These are phyloP conservation scores for Delitschia confertaspora DNA, from an alignment of 495 filamentous ascomycete genomes.

Conservation along the genomic window DNA sequence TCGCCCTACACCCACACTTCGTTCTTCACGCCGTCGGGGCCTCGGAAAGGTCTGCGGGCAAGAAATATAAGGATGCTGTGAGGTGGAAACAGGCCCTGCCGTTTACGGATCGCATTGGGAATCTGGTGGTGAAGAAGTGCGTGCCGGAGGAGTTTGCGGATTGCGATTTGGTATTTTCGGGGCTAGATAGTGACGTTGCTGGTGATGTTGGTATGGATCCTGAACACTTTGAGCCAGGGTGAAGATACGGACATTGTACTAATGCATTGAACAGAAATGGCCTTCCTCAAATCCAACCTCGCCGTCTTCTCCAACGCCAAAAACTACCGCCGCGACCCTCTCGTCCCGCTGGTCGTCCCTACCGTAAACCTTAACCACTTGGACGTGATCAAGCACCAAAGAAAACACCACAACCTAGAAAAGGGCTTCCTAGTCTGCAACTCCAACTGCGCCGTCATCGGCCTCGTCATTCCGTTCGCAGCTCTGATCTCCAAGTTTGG, in stretches of 20 bases:
- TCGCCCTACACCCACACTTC: constrained; percentile 38
- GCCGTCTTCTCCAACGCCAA: constrained; percentile 40
- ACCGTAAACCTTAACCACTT: constrained; percentile 39
- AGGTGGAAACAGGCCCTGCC: constrained; percentile 39
- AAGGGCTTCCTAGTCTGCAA: constrained; percentile 41
- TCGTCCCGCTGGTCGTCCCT: constrained; percentile 40
- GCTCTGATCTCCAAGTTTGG: constrained; percentile 37
- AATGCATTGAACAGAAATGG: constrained; percentile 32
- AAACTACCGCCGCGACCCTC: constrained; percentile 38
- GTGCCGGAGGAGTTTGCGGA: constrained; percentile 35
- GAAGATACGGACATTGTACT: background rate
- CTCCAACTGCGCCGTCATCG: constrained; percentile 41
- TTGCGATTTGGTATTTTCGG: constrained; percentile 39
- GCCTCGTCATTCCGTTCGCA: constrained; percentile 39
- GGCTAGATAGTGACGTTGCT: constrained; percentile 40
- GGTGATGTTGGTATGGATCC: constrained; percentile 34
- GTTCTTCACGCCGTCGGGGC: constrained; percentile 37
- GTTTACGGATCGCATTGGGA: constrained; percentile 35
- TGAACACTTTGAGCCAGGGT: background rate
- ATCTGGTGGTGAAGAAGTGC: constrained; percentile 37
- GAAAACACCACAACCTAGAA: constrained; percentile 30
- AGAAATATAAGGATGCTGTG: constrained; percentile 40
- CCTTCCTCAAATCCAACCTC: constrained; percentile 36
- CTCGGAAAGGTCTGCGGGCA: constrained; percentile 36
- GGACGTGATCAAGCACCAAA: constrained; percentile 35